A percentile compares a stretch with the other conserved stretches of the same genome.
Evolutionary conservation across 1,284 basidiomycete genomes (phyloP).

Genomic region (Cryptococcus sp.): DNA sequence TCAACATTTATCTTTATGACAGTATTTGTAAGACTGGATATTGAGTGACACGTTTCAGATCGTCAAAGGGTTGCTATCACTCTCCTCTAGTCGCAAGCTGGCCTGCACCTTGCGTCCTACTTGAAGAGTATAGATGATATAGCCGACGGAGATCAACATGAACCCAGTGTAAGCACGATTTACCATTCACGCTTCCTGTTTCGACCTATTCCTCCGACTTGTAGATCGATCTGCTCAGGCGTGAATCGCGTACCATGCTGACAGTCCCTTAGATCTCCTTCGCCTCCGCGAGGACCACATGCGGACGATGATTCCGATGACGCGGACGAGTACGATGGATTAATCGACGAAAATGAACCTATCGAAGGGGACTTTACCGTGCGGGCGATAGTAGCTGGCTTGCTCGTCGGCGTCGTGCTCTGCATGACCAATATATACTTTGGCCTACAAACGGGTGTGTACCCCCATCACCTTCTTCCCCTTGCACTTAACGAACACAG

Average conservation of each 20-base stretch:
- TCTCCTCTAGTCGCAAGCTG: no score
- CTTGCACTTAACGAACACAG: not conserved
- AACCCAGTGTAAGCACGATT: slow-evolving; percentile 20
- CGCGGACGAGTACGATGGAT: slow-evolving; percentile 23
- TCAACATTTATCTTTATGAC: not conserved
- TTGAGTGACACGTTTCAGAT: not conserved
- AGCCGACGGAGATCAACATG: slow-evolving; percentile 6
- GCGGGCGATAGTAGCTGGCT: slow-evolving; percentile 49
- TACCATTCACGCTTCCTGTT: not conserved
- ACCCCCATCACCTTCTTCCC: not conserved
- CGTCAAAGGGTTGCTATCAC: no score
- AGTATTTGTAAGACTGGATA: not conserved
- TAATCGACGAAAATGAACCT: slow-evolving; percentile 22
- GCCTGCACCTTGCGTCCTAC: not conserved
- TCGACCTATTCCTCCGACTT: not conserved
- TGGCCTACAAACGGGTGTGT: slow-evolving; percentile 50
- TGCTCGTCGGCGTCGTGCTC: slow-evolving; percentile 49
- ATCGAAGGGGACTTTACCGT: slow-evolving; percentile 49
- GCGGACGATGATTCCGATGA: slow-evolving; percentile 18
- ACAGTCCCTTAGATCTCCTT: slow-evolving; percentile 22
- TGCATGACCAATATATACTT: slow-evolving; percentile 56
- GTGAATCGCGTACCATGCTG: not conserved
- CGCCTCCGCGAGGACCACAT: slow-evolving; percentile 19
- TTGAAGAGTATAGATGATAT: not conserved
- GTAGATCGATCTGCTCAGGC: no score